Evolutionary conservation across 192 early-diverging fungal species (phyloP), one percentile per base, ranked within the genome.

Genomic region (Coemansia sp.): DNA sequence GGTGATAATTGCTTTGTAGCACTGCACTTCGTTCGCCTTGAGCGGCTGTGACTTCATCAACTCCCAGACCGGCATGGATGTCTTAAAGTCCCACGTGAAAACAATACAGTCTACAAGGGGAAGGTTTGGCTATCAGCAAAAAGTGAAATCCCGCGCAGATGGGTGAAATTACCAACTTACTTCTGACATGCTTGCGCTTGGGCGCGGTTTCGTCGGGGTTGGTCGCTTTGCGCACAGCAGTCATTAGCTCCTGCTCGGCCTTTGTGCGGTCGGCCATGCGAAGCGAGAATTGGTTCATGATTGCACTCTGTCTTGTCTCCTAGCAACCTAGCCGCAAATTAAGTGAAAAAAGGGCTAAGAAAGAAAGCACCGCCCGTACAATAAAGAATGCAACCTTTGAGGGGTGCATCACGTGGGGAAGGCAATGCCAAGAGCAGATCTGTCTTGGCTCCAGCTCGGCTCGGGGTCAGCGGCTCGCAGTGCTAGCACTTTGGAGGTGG

Each of bases 151-250:
- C 12, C 6, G 20, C 14, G 33, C 31, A 40, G 43, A 15, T 46
- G 18, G 3, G n/a, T 16, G 26, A 28, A 55, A 76, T 33, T 54
- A 40, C 21, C 3, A 58, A 61, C 63, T 16, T 59, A 65, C 63
- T 71, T 63, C 64, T 58, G 30, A 96, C 94, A 78, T 98, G 96
- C 80, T 97, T 98, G 72, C 94, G 94, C 70, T 98, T 98, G 53
- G 96, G 96, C 2, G 96, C 89, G 18, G 87, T 86, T 65, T 98
- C 96, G 31, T 96, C 94, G 31, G 78, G 55, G 45, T 84, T 86
- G 9, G 90, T 87, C 13, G 94, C 96, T 74, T 98, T 98, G 59
- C 88, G 89, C 53, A 96, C 93, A 63, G 87, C 84, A n/a, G 80
- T 81, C 46, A 88, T 81, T 23, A 98, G 83, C 42, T 95, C 90